A percentile compares a stretch with the other conserved stretches of the same genome.
phyloP scores from a whole-genome alignment of 2,329 filamentous ascomycete species.

The Colletotrichum simmondsii region DNA sequence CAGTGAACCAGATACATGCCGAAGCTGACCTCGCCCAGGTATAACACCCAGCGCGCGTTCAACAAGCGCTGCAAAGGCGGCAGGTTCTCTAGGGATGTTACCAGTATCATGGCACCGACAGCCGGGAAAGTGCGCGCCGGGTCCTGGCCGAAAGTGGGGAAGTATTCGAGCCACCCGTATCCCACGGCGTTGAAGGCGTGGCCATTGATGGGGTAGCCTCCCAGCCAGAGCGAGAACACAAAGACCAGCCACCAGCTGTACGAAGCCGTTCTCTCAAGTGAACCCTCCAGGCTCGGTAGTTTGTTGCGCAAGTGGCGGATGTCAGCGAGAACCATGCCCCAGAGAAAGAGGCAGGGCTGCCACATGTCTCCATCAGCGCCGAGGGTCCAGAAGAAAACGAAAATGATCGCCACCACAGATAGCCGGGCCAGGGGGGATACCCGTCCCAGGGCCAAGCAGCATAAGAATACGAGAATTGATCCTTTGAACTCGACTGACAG shows the following conservation, averaged over 20 bases:
- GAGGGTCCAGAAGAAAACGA: constrained; percentile 49
- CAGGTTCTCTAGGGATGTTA: constrained; percentile 14
- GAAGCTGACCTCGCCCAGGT: constrained; percentile 71
- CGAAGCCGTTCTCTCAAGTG: neutral
- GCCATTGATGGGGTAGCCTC: constrained; percentile 11
- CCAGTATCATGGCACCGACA: constrained; percentile 13
- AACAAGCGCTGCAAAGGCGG: constrained; percentile 66
- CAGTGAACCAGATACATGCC: constrained; percentile 74
- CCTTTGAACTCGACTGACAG: constrained; percentile 70
- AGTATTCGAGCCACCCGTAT: constrained; percentile 27
- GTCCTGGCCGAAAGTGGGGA: constrained; percentile 7
- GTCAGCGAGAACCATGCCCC: constrained; percentile 21
- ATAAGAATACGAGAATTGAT: constrained; percentile 67
- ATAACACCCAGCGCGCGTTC: constrained; percentile 67
- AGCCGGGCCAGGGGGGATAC: constrained; percentile 55
- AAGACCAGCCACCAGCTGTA: neutral
- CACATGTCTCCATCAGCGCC: neutral
- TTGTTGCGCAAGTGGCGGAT: constrained; percentile 12
- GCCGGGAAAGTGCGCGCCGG: neutral
- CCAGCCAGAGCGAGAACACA: constrained; percentile 8
- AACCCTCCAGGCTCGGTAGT: neutral
- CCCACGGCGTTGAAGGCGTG: constrained; percentile 14
- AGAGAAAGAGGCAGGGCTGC: constrained; percentile 21
- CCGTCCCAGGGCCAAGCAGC: constrained; percentile 59
- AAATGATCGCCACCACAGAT: constrained; percentile 50